Conservation (phyloP, 768 basidiomycete species). For the Nidula microcarpa region DNA sequence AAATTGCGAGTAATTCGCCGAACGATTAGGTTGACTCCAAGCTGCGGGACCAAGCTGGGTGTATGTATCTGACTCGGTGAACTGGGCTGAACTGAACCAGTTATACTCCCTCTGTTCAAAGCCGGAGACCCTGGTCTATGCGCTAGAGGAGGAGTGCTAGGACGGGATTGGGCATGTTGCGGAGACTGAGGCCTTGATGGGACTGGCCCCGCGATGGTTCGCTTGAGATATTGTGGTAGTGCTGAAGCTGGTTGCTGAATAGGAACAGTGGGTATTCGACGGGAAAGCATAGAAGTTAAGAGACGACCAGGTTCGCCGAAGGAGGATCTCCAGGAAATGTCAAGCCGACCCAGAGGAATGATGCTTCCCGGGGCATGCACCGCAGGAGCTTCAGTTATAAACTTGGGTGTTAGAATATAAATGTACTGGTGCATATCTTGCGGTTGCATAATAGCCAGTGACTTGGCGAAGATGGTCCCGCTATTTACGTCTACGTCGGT, state of each 20-base stretch:
- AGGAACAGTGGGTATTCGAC: conserved; percentile 63
- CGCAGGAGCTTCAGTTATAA: conserved; percentile 38
- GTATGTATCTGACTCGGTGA: conserved; percentile 23
- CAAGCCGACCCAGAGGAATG: conserved; percentile 80
- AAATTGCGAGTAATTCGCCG: conserved; percentile 40
- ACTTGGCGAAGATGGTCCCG: conserved; percentile 51
- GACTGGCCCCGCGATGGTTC: conserved; percentile 31
- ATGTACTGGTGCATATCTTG: conserved; percentile 87
- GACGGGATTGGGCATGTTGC: conserved; percentile 36
- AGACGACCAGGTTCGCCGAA: conserved; percentile 86
- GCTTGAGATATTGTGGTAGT: conserved; percentile 74
- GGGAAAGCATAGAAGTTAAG: conserved; percentile 84
- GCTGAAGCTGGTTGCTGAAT: conserved; percentile 60
- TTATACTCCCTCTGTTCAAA: conserved; percentile 37
- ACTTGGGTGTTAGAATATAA: conserved; percentile 67
- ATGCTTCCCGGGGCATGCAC: conserved; percentile 62
- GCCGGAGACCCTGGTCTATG: conserved; percentile 40
- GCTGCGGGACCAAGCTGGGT: conserved; percentile 24
- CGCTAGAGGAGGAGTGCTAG: conserved; percentile 50
- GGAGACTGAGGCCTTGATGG: conserved; percentile 54
- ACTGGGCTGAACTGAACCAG: conserved; percentile 24
- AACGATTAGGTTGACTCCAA: conserved; percentile 59
- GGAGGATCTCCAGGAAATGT: conserved; percentile 84
- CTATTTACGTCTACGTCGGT: conserved; percentile 16
- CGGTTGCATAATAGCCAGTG: conserved; percentile 73